These are phyloP conservation scores for Penicillium arizonense DNA, from an alignment of 495 filamentous ascomycete species.

Conservation along the genomic window DNA sequence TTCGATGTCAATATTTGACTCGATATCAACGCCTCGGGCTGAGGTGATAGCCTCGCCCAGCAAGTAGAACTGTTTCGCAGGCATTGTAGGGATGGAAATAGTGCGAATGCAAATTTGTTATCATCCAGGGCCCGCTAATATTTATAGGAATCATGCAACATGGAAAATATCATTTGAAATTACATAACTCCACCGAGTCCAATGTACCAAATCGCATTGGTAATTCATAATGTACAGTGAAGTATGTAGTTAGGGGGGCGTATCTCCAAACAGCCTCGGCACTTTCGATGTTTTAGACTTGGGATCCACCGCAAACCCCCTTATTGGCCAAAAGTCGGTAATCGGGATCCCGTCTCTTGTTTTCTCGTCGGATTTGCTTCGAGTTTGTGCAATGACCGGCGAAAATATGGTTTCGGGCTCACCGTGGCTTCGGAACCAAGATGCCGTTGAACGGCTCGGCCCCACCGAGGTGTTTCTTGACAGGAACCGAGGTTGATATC, in stretches of 20 bases:
- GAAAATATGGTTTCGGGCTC: neutral
- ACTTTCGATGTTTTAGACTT: constrained; percentile 8
- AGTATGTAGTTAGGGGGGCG: neutral
- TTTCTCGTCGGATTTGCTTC: neutral
- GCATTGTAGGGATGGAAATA: constrained; percentile 21
- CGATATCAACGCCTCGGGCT: constrained; percentile 36
- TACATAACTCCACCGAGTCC: constrained; percentile 1
- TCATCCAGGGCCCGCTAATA: neutral
- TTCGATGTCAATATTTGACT: constrained; percentile 27
- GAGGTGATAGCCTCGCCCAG: constrained; percentile 41
- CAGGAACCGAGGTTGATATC: too few species aligned
- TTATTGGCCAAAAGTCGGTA: too few species aligned
- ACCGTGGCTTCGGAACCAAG: neutral
- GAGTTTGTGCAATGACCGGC: neutral
- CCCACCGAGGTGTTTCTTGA: neutral
- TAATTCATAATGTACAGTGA: neutral
- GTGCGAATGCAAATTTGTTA: neutral
- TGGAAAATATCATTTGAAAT: neutral
- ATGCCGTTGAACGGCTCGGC: neutral
- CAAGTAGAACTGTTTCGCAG: constrained; percentile 40
- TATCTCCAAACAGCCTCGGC: constrained; percentile 13
- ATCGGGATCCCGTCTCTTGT: too few species aligned
- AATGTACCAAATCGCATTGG: neutral
- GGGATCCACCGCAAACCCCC: constrained; percentile 3
- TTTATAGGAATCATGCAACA: constrained; percentile 6